phyloP scores from a whole-genome alignment of 306 rosid species.

The Gillenia trifoliata region DNA sequence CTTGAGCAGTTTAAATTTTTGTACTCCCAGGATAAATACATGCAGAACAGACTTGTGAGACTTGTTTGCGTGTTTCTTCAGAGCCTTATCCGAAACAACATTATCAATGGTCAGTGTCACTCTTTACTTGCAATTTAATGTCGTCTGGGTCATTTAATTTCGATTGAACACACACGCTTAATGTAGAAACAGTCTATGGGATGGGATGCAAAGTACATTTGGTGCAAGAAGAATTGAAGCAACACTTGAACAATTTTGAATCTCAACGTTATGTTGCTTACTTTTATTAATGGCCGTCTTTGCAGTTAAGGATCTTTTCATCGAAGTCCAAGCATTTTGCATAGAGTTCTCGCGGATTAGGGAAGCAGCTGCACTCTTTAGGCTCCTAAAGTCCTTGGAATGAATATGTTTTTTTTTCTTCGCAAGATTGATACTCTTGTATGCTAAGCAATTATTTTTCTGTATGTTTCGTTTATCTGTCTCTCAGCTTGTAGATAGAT shows the following conservation, averaged over 20 bases:
- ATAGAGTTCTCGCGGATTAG: constrained; percentile 89
- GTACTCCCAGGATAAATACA: constrained; percentile 82
- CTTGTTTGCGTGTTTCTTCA: constrained; percentile 96
- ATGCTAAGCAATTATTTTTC: background rate
- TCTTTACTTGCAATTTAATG: constrained; percentile 1
- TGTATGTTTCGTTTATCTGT: background rate
- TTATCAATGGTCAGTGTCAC: constrained; percentile 75
- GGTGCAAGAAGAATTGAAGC: background rate
- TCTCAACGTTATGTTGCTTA: constrained; percentile 3
- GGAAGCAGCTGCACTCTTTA: constrained; percentile 83
- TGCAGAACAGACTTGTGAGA: constrained; percentile 98
- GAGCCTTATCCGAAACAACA: constrained; percentile 92
- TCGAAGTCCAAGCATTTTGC: constrained; percentile 93
- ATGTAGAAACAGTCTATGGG: background rate
- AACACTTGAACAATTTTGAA: background rate
- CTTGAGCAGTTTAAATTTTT: background rate
- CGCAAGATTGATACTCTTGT: background rate
- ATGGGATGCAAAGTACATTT: background rate
- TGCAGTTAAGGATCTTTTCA: constrained; percentile 91
- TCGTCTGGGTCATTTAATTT: background rate
- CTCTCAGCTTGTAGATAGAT: constrained; percentile 5
- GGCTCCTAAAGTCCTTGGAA: constrained; percentile 89
- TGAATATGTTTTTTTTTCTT: constrained; percentile 15
- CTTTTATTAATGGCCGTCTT: constrained; percentile 16
- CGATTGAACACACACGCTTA: background rate